Base-by-base conservation (phyloP, 495 filamentous ascomycete species). In the Trichocladium antarcticum region DNA sequence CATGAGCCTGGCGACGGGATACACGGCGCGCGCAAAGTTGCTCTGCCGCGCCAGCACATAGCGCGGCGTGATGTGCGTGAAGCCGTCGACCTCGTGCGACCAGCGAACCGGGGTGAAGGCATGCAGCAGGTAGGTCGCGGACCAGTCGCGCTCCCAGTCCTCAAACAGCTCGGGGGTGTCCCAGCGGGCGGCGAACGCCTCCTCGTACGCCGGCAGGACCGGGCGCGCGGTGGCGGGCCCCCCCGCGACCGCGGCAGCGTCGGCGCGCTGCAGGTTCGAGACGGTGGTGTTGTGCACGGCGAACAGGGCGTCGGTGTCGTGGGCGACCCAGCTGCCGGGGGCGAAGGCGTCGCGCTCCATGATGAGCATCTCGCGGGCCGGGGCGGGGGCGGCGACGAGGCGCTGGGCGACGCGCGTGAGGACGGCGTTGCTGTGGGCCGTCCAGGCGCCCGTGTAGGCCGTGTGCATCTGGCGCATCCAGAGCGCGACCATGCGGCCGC, bases 221-320 rank as follows among this genome's bases (percentile, higher is more conserved):
- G 27, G 43, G 5, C 47, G 44, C 29, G 54, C 35, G 0, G 6
- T 32, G 10, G 44, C 5, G 7, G 41, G 42, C n/a, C n/a, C n/a
- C n/a, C n/a, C n/a, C n/a, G n/a, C n/a, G 37, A 16, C 22, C 14
- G 27, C 47, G 5, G 44, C 47, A 20, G 54, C 35, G 0, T 9
- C 34, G 10, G 44, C 5, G 7, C 45, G 42, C 14, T 39, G 38
- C 20, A 57, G 34, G 29, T 51, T 54, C 24, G 43, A 56, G 31
- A 3, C 8, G 4, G 39, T 45, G 16, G 45, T 66, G 72, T 75
- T 54, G 37, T 64, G 20, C 61, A 71, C 5, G 67, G 70, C 49
- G 55, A 70, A 54, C 41, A 59, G 36, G 14, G 0, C 1, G 4
- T 34, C 40, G 5, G 42, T 45, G 36, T 59, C 47, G 6, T 37